Percentiles rank a stretch among this genome's conserved stretches.
Conservation (phyloP, 441 rosid genomes). For the Adansonia grandidieri region DNA sequence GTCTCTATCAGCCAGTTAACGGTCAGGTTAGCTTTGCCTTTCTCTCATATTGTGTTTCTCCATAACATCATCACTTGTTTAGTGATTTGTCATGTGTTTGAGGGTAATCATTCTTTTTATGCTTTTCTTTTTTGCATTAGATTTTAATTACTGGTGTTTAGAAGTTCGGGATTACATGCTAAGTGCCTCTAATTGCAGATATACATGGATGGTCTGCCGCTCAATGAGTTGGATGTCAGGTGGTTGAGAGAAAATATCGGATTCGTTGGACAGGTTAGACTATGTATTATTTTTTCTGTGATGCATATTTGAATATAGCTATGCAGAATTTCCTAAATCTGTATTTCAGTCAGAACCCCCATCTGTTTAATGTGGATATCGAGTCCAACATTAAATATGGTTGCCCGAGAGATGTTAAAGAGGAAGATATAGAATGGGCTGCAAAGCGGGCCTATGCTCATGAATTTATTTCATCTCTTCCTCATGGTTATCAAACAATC, state of each 20-base stretch:
- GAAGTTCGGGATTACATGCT: conserved; percentile 18
- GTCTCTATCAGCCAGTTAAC: conserved; percentile 43
- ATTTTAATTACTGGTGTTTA: not conserved
- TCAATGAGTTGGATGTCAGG: conserved; percentile 40
- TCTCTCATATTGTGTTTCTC: not conserved
- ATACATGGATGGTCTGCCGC: conserved; percentile 40
- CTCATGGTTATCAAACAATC: conserved; percentile 44
- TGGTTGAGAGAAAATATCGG: conserved; percentile 46
- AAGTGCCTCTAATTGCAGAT: conserved; percentile 36
- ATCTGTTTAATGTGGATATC: conserved; percentile 43
- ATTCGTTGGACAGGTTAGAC: conserved; percentile 44
- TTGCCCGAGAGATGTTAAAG: conserved; percentile 33
- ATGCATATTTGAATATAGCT: not conserved
- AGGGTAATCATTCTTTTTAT: not conserved
- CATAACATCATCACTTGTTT: too few relatives aligned
- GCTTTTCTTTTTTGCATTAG: not conserved
- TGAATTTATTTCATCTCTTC: conserved; percentile 47
- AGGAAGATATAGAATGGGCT: conserved; percentile 42
- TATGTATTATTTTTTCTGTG: not conserved
- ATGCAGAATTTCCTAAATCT: conserved; percentile 1
- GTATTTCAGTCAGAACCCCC: conserved; percentile 42
- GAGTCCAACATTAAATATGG: conserved; percentile 50
- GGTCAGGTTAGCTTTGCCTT: conserved; percentile 42
- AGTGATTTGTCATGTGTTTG: not conserved
- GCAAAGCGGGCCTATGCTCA: conserved; percentile 48